Percentiles rank a stretch among this genome's conserved stretches.
Conservation (phyloP, 2,329 filamentous ascomycete species). For the Metarhizium humberi region DNA sequence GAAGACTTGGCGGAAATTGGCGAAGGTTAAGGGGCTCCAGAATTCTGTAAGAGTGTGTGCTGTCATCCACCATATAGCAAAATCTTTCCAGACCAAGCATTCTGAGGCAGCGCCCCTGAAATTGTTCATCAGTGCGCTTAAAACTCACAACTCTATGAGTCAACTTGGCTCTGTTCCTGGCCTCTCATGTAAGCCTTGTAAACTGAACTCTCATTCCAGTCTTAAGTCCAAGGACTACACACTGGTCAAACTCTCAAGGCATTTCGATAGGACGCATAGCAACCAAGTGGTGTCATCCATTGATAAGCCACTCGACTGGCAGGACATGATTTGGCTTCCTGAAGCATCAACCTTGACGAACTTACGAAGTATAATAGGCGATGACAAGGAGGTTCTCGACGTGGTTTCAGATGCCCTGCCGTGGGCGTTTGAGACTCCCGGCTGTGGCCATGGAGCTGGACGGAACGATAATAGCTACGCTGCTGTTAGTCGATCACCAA, state of each 20-base stretch:
- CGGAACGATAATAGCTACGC: not conserved
- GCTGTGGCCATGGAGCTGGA: not conserved
- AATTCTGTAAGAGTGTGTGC: not conserved
- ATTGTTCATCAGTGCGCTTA: conserved; percentile 50
- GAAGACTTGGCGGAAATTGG: not conserved
- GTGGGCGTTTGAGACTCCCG: conserved; percentile 16
- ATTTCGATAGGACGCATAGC: conserved; percentile 40
- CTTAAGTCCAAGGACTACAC: conserved; percentile 32
- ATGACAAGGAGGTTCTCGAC: conserved; percentile 21
- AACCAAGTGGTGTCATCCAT: conserved; percentile 14
- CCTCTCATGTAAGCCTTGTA: conserved; percentile 47
- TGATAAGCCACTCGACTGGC: conserved; percentile 29
- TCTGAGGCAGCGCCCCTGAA: conserved; percentile 44
- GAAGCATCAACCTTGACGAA: conserved; percentile 21
- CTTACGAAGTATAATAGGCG: conserved; percentile 18
- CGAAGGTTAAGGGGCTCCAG: not conserved
- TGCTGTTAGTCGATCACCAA: not conserved
- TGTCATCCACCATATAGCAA: not conserved
- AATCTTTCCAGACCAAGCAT: conserved; percentile 35
- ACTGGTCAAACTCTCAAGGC: conserved; percentile 50
- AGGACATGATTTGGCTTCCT: conserved; percentile 36
- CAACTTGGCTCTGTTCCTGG: conserved; percentile 33
- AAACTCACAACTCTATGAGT: conserved; percentile 44
- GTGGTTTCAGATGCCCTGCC: conserved; percentile 31
- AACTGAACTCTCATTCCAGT: conserved; percentile 1